phyloP scores from a whole-genome alignment of 1,284 basidiomycete species.

The Microbotryum silenes-acaulis region DNA sequence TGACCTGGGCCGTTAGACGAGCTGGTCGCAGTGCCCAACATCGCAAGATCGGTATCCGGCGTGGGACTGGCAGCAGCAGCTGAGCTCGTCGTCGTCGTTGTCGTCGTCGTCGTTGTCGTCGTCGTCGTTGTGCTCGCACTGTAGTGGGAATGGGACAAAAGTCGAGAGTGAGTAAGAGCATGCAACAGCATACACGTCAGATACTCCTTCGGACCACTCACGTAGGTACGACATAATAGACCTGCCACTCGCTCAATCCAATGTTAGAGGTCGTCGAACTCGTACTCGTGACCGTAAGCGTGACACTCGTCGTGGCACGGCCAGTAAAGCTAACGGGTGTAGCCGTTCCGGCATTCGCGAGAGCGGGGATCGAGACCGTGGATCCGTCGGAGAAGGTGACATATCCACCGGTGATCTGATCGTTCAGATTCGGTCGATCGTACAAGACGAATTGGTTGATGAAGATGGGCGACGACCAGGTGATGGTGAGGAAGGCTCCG shows the following conservation, averaged over 20 bases:
- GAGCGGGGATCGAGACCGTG: neutral
- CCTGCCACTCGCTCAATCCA: slow-evolving; percentile 30
- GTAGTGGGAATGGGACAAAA: too few relatives aligned
- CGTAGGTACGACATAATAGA: slow-evolving; percentile 3
- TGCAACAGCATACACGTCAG: too few relatives aligned
- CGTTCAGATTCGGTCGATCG: slow-evolving; percentile 23
- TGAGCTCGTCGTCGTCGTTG: neutral
- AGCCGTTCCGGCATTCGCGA: too few relatives aligned
- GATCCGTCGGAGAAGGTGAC: neutral
- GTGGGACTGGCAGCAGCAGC: slow-evolving; percentile 4
- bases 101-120: neutral
- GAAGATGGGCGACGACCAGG: slow-evolving; percentile 4
- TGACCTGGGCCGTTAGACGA: slow-evolving; percentile 14
- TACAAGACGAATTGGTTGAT: slow-evolving; percentile 11
- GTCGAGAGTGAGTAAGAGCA: too few relatives aligned
- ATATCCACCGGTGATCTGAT: slow-evolving; percentile 14
- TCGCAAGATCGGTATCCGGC: slow-evolving; percentile 11
- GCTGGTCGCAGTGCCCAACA: slow-evolving; percentile 7
- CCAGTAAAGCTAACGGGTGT: slow-evolving; percentile 10
- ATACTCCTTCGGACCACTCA: too few relatives aligned
- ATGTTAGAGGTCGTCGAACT: slow-evolving; percentile 4
- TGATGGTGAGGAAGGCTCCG: slow-evolving; percentile 13
- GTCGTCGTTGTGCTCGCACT: neutral
- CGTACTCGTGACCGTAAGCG: slow-evolving; percentile 21
- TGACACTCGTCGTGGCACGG: slow-evolving; percentile 12